These are phyloP conservation scores for Euphorbia peplus DNA, from an alignment of 345 rosid species.

Conservation along the genomic window DNA sequence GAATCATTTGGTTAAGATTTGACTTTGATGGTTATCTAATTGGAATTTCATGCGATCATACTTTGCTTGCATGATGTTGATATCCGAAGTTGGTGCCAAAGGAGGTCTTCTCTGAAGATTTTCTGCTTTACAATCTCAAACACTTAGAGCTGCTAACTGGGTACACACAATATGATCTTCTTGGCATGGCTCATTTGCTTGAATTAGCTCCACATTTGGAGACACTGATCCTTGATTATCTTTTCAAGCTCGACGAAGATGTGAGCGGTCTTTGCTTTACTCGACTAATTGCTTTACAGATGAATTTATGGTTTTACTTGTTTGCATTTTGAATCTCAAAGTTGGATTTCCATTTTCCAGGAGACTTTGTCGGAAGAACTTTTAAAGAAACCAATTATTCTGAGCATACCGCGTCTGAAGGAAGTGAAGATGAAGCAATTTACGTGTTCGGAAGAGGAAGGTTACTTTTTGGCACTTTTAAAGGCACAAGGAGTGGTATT, in stretches of 20 bases:
- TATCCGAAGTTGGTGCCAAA: conserved; percentile 3
- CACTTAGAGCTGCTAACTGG: conserved; percentile 16
- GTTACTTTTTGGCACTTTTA: neutral
- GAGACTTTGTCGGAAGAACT: conserved; percentile 10
- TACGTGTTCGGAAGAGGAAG: neutral
- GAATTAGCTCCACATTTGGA: conserved; percentile 10
- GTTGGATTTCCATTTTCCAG: neutral
- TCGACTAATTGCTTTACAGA: neutral
- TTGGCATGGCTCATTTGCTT: conserved; percentile 14
- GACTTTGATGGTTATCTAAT: neutral
- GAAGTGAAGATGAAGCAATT: conserved; percentile 11
- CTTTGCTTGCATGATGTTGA: neutral
- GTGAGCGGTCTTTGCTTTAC: neutral
- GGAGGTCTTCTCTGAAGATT: neutral
- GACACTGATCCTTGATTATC: conserved; percentile 13
- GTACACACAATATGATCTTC: conserved; percentile 13
- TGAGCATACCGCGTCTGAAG: conserved; percentile 1
- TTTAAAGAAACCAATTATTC: conserved; percentile 7
- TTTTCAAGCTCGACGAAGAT: conserved; percentile 6
- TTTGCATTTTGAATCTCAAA: neutral
- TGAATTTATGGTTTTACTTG: neutral
- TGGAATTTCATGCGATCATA: neutral
- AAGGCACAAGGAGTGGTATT: conserved; percentile 7
- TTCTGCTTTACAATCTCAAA: conserved; percentile 12
- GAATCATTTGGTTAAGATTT: neutral